Base-by-base conservation (phyloP, 805 yeast species). In the Grigorovia yakushimaensis region DNA sequence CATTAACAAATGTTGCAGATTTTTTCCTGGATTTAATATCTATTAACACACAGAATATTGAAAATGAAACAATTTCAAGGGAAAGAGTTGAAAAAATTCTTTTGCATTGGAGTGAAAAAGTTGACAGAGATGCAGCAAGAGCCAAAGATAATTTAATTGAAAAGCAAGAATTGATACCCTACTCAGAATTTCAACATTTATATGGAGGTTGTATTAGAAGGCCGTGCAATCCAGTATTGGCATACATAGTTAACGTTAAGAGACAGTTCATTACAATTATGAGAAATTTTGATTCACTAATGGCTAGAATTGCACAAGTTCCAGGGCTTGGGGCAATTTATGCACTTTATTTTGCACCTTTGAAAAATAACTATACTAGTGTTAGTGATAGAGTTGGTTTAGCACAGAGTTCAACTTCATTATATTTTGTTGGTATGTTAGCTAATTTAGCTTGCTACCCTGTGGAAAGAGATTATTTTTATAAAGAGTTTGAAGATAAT, bases 381-480 rank as follows among this genome's bases (percentile, higher is more conserved):
- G 73, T 85, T 30, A 72, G 72, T 48, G 78, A 86, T 61, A 68
- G 94, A 53, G 64, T 88, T 17, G 95, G 95, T 3, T 66, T 87
- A 43, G 73, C 83, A 2, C 95, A 88, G 61, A 85, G 84, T 57
- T 74, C 82, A 3, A 68, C 82, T 20, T 79, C 87, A 27, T 61
- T 87, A 45, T 87, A 83, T 58, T 88, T 80, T 60, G 79, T 81
- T 43, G 96, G 96, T 0, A 77, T 87, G 74, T 72, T 88, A 47
- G 84, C 82, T 56, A 87, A 86, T 61, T 70, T 87, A 58, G 76
- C 89, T 1, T 72, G 84, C 15, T 88, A 82, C 59, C 94, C 95
- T 2, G 62, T 67, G 13, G 93, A 86, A 55, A 69, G 89, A 51
- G 74, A 81, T 54, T 76, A 81, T 41, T 88, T 88, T 59, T 86